Evolutionary conservation across 768 basidiomycete species (phyloP).

Genomic region (Mycena latifolia): DNA sequence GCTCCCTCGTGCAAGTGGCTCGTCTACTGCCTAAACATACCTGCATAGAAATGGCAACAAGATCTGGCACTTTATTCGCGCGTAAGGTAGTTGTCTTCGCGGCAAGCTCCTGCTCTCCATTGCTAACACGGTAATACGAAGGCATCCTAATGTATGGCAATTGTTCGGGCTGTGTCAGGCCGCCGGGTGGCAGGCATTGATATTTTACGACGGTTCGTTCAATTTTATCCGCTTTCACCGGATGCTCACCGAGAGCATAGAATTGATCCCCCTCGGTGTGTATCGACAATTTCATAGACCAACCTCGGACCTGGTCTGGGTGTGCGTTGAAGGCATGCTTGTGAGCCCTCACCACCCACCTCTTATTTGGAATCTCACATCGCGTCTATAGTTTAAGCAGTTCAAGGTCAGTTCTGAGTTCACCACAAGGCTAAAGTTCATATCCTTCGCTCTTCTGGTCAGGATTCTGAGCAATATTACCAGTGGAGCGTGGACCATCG

Average conservation of each 20-base stretch:
- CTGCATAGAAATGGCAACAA: background rate
- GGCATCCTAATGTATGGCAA: too few species aligned
- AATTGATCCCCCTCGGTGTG: conserved; percentile 1
- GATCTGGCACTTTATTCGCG: conserved; percentile 11
- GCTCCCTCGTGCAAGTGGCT: too few species aligned
- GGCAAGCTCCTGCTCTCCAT: background rate
- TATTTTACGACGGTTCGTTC: too few species aligned
- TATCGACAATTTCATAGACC: conserved; percentile 12
- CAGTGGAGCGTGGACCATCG: background rate
- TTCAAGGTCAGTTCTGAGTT: background rate
- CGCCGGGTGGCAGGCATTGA: too few species aligned
- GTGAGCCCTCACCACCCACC: background rate
- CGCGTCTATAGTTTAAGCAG: background rate
- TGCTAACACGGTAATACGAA: background rate
- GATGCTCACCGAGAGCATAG: background rate
- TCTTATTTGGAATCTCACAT: background rate
- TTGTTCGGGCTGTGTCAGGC: too few species aligned
- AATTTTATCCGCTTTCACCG: background rate
- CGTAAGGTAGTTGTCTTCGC: background rate
- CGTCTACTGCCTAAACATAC: background rate
- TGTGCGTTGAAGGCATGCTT: background rate
- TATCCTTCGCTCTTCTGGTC: too few species aligned
- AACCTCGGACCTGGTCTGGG: background rate
- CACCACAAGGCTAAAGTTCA: background rate
- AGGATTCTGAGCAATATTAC: background rate